These are phyloP conservation scores for Fraxinus xanthoxyloides DNA, from an alignment of 305 asterid genomes.

Conservation along the genomic window DNA sequence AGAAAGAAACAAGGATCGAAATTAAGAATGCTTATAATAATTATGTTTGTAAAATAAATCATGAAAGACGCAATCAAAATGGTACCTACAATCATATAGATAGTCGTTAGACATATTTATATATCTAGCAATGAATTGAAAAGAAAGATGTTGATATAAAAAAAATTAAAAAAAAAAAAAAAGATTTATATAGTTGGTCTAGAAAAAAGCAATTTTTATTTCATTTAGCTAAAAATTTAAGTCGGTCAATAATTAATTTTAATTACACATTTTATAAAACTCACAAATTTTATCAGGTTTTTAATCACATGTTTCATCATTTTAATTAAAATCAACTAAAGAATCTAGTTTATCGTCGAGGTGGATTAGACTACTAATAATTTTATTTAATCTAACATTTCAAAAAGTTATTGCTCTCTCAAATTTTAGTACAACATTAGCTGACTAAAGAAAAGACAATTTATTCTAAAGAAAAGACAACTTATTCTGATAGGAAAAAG, in stretches of 20 bases:
- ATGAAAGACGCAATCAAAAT: neutral
- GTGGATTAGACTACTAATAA: neutral
- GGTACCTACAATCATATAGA: neutral
- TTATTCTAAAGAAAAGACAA: constrained; percentile 1
- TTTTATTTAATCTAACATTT: neutral
- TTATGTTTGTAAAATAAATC: too few relatives aligned
- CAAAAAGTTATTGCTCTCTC: neutral
- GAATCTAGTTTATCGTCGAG: neutral
- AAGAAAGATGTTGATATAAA: neutral
- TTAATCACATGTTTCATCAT: neutral
- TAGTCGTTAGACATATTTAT: neutral
- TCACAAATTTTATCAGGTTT: neutral
- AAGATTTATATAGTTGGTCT: neutral
- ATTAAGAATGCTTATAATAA: neutral
- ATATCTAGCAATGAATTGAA: neutral
- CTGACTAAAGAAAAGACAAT: neutral
- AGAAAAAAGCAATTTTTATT: neutral
- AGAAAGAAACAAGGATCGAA: neutral
- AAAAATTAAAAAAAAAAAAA: too few relatives aligned
- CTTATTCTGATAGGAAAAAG: neutral
- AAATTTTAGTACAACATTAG: neutral
- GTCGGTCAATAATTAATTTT: neutral
- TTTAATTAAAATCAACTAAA: neutral
- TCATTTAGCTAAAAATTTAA: neutral
- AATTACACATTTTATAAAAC: neutral